A percentile compares a stretch with the other conserved stretches of the same genome.
Evolutionary conservation across 768 basidiomycete genomes (phyloP).

Genomic region (Trichaptum fuscoviolaceum): DNA sequence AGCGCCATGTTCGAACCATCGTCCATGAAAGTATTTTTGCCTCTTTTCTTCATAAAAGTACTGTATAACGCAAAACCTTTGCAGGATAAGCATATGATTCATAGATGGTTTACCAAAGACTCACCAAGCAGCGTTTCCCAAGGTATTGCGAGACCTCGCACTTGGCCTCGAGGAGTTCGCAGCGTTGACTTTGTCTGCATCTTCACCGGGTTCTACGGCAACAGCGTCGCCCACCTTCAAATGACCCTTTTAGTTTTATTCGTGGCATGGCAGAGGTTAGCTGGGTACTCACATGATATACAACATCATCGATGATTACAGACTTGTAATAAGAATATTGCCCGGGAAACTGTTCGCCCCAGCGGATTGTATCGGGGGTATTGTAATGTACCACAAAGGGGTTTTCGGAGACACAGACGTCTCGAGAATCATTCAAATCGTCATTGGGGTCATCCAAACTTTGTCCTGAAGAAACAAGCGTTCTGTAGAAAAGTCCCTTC

Average conservation of each 20-base stretch:
- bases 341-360: conserved; percentile 23
- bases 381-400: conserved; percentile 15
- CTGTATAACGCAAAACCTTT: conserved; percentile 66
- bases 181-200: conserved; percentile 36
- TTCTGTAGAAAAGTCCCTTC: conserved; percentile 40
- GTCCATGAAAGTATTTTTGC: conserved; percentile 58
- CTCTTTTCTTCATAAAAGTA: conserved; percentile 50
- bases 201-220: conserved; percentile 55
- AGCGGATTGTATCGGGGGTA: conserved; percentile 29
- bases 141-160: conserved; percentile 46
- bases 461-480: conserved; percentile 35
- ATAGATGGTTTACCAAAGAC: conserved; percentile 13
- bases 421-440: conserved; percentile 4
- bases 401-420: conserved; percentile 5
- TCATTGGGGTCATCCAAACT: conserved; percentile 24
- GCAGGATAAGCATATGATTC: not conserved
- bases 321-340: conserved; percentile 34
- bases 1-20: conserved; percentile 65
- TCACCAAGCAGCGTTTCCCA: conserved; percentile 59
- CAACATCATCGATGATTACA: conserved; percentile 50
- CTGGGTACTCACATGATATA: conserved; percentile 42
- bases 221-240: conserved; percentile 58
- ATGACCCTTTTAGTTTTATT: too few relatives aligned
- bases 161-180: conserved; percentile 33
- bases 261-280: not conserved